phyloP scores from a whole-genome alignment of 202 grass and related monocot species.

The Schoenoplectus tabernaemontani region DNA sequence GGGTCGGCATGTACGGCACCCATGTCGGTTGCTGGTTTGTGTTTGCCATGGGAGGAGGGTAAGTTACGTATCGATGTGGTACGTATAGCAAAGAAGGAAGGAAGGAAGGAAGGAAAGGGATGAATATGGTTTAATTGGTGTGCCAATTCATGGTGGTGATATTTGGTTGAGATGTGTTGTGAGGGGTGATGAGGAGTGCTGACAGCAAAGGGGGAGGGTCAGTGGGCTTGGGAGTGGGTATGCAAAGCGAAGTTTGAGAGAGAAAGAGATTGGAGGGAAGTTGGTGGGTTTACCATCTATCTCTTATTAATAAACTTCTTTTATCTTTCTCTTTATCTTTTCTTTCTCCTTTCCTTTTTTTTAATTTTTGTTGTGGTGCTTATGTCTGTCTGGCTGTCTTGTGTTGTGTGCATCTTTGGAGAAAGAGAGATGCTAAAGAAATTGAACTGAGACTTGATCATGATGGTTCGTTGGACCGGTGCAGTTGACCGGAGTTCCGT shows the following conservation, averaged over 20 bases:
- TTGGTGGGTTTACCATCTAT: constrained; percentile 30
- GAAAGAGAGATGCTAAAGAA: neutral
- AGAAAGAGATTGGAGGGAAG: neutral
- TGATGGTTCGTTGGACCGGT: neutral
- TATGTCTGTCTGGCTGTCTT: constrained; percentile 25
- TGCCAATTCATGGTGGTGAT: constrained; percentile 34
- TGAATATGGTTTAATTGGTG: constrained; percentile 7
- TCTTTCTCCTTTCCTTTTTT: constrained; percentile 2
- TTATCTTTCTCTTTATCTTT: constrained; percentile 31
- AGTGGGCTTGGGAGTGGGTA: constrained; percentile 39
- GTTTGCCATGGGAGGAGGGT: constrained; percentile 3
- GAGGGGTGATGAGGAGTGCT: constrained; percentile 33
- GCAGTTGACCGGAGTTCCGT: constrained; percentile 1
- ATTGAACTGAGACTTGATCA: neutral
- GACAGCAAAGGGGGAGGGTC: constrained; percentile 23
- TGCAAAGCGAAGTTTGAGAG: constrained; percentile 52
- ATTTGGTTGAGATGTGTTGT: constrained; percentile 19
- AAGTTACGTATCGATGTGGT: no score
- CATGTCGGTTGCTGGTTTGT: constrained; percentile 48
- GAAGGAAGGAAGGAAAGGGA: constrained; percentile 6
- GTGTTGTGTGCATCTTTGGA: constrained; percentile 5
- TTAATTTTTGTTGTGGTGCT: constrained; percentile 8
- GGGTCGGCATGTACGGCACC: constrained; percentile 68
- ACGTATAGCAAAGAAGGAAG: neutral
- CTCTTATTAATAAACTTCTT: constrained; percentile 22